Percentiles rank a stretch among this genome's conserved stretches.
Conservation (phyloP, 1,284 basidiomycete genomes). For the Agaricales sp. region DNA sequence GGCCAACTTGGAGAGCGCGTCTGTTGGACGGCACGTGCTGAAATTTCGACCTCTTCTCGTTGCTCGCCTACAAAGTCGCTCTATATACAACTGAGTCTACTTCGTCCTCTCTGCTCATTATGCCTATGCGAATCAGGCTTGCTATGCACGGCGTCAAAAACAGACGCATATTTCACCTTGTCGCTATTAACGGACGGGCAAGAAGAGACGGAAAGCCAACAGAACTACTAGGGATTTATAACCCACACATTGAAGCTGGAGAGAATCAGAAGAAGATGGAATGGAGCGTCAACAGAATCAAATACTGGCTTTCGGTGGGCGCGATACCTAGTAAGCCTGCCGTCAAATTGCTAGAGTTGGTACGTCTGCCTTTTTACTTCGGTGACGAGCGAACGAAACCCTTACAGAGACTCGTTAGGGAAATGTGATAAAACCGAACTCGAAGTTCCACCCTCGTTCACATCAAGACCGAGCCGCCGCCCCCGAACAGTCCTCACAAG, state of each 20-base stretch:
- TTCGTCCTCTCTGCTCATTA: slow-evolving; percentile 24
- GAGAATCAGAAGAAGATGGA: slow-evolving; percentile 64
- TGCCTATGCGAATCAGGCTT: slow-evolving; percentile 82
- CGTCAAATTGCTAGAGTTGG: slow-evolving; percentile 70
- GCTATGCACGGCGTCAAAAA: slow-evolving; percentile 77
- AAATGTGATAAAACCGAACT: not conserved
- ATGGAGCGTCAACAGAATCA: slow-evolving; percentile 87
- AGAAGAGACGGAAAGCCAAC: slow-evolving; percentile 84
- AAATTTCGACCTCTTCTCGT: too few relatives aligned
- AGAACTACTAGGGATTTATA: slow-evolving; percentile 84
- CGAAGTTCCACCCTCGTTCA: not conserved
- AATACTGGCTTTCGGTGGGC: slow-evolving; percentile 82
- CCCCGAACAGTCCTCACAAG: too few relatives aligned
- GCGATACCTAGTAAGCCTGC: slow-evolving; percentile 78
- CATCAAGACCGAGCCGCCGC: not conserved
- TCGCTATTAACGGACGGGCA: slow-evolving; percentile 72
- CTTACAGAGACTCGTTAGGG: too few relatives aligned
- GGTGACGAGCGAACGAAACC: too few relatives aligned
- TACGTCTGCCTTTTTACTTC: slow-evolving; percentile 29
- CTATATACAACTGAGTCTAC: not conserved
- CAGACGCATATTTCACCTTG: slow-evolving; percentile 79
- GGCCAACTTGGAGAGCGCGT: not conserved
- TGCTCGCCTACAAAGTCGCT: too few relatives aligned
- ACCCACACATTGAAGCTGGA: slow-evolving; percentile 50
- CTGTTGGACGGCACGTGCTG: too few relatives aligned